These are phyloP conservation scores for Nephelium lappaceum DNA, from an alignment of 345 rosid species.

Conservation along the genomic window DNA sequence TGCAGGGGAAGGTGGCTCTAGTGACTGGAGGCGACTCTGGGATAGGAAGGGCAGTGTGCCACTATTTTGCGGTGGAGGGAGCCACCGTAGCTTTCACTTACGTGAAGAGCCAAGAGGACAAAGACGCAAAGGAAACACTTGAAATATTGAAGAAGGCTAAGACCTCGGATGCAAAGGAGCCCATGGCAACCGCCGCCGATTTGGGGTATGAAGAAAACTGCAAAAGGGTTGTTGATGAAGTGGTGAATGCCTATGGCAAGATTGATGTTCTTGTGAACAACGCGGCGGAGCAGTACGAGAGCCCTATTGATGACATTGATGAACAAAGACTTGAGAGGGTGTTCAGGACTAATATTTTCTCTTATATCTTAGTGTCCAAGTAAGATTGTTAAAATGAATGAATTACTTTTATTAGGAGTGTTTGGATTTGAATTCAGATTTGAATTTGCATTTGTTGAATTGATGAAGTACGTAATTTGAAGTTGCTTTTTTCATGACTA, in stretches of 20 bases:
- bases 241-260: slow-evolving; percentile 56
- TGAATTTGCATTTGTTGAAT: no score
- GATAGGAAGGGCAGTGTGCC: slow-evolving; percentile 71
- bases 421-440: no score
- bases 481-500: no score
- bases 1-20: slow-evolving; percentile 76
- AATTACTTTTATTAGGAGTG: background rate
- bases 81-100: slow-evolving; percentile 80
- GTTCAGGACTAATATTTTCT: slow-evolving; percentile 71
- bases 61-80: slow-evolving; percentile 56
- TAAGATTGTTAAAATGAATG: background rate
- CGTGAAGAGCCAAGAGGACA: slow-evolving; percentile 65
- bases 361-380: slow-evolving; percentile 62
- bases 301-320: slow-evolving; percentile 64
- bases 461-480: no score
- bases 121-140: slow-evolving; percentile 66
- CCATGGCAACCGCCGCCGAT: slow-evolving; percentile 57
- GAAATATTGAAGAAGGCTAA: slow-evolving; percentile 43
- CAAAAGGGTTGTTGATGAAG: slow-evolving; percentile 62
- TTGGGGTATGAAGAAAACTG: slow-evolving; percentile 73
- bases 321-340: slow-evolving; percentile 68
- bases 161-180: slow-evolving; percentile 57
- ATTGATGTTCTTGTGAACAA: slow-evolving; percentile 73
- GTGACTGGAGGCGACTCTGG: slow-evolving; percentile 87
- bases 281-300: slow-evolving; percentile 65